phyloP scores from a whole-genome alignment of 169 alveolate species.

The Plasmodium ovale region DNA sequence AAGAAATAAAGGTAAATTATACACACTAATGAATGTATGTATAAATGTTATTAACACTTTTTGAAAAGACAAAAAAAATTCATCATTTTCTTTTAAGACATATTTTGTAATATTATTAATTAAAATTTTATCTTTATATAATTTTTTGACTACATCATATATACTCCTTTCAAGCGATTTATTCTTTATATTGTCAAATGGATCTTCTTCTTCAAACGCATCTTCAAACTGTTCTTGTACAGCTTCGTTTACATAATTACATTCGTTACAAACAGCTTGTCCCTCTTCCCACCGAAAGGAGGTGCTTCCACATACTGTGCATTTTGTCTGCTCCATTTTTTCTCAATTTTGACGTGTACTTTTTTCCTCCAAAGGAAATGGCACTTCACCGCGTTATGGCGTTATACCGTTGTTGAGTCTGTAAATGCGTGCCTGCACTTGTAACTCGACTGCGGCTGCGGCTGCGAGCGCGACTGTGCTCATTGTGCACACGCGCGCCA shows the following conservation, averaged over 20 bases:
- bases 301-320: conserved; percentile 23
- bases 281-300: conserved; percentile 48
- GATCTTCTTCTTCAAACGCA: background rate
- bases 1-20: conserved; percentile 15
- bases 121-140: conserved; percentile 37
- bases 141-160: conserved; percentile 36
- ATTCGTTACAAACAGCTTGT: conserved; percentile 36
- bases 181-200: background rate
- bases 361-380: too few relatives aligned
- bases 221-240: conserved; percentile 40
- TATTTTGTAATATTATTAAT: conserved; percentile 28
- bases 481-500: too few relatives aligned
- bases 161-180: conserved; percentile 29
- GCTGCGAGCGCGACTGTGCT: too few relatives aligned
- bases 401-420: too few relatives aligned
- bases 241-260: conserved; percentile 47
- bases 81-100: conserved; percentile 66
- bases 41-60: conserved; percentile 20
- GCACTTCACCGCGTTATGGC: too few relatives aligned
- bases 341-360: too few relatives aligned
- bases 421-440: too few relatives aligned
- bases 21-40: conserved; percentile 1
- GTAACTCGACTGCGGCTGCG: too few relatives aligned
- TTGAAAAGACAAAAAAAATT: conserved; percentile 47
- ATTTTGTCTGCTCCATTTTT: conserved; percentile 27